Base-by-base conservation (phyloP, 2,329 filamentous ascomycete genomes). In the Pseudopyricularia cyperi region DNA sequence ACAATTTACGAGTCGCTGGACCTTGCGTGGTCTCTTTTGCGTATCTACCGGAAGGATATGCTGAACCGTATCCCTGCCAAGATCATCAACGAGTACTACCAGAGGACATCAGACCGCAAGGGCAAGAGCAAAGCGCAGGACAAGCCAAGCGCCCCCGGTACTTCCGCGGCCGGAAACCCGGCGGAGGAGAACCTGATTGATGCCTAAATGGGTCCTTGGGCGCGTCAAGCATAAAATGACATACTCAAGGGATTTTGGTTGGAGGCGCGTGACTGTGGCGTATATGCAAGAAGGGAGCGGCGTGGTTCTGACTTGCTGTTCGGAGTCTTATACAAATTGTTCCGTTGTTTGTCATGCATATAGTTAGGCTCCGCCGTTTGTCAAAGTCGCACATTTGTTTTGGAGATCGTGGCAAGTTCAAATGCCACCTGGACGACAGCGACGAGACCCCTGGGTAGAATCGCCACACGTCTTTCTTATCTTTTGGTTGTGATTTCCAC, bases 11-110 rank as follows among this genome's bases (percentile, higher is more conserved):
- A 98, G 70, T 95, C 89, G 46, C 80, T 98, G 56, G 94, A 98
- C 62, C 80, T 95, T 61, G 94, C 93, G 42, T 98, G 93, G 93
- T 91, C 89, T 65, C 72, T 98, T 68, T 82, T 98, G 59, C 83
- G 93, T 59, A 95, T 98, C 69, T 98, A 91, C 77, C 91, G 91
- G 69, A 96, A 95, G 81, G 93, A 98, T 63, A 74, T 96, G 60
- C 86, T 98, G 62, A 98, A 98, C 76, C 88, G 94, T 71, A 89
- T 93, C 64, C 87, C 87, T 54, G 81, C 82, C 73, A 89, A 89
- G 74, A 67, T 89, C 44, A 78, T 93, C 61, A 83, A 89, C 63
- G 87, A 91, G 68, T 93, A 82, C 73, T 93, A 91, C 70, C 80
- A 84, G 64, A 76, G 86, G 59, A 78, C 80, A 53, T 71, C 76